Base-by-base conservation (phyloP, 1,284 basidiomycete species). In the Fomitiporia mediterranea region DNA sequence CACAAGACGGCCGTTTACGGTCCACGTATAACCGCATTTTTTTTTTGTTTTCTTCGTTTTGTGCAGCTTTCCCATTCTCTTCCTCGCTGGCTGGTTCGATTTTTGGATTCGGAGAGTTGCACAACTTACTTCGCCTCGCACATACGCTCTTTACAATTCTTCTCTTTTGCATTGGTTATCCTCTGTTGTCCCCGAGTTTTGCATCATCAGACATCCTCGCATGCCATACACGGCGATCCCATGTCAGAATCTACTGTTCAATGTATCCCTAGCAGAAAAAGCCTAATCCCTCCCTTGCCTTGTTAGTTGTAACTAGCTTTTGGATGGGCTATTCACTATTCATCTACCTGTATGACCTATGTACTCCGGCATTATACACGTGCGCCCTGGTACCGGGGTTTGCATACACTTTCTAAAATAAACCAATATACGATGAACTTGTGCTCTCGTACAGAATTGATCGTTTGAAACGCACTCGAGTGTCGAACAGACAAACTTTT, bases 231-330 rank as follows among this genome's bases (percentile, higher is more conserved):
- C 53, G 53, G 53, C 47, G 40, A 51, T 23, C 32, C 30, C 19
- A 48, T 50, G 27, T 42, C 46, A 7, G 23, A 19, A 30, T 8
- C 28, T 35, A 28, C 19, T 42, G 9, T 21, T 40, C 25, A 57
- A 48, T 72, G 70, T 72, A 72, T 68, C 69, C 63, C 65, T 73
- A 72, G 68, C 56, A 64, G 67, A 52, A 57, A 60, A 43, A 25
- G 13, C 42, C 47, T 28, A 34, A 30, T 40, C 35, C 35, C 43
- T 27, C 3, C 30, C 17, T 39, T 39, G 28, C 34, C 25, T 21
- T 37, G n/a, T 30, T 28, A 15, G 44, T n/a, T n/a, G n/a, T 46
- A 46, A 28, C 30, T 32, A 34, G 32, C 32, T 32, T 38, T 21
- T 39, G 34, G n/a, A 21, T 39, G 30, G 35, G 28, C 35, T 37